Evolutionary conservation across 495 filamentous ascomycete genomes (phyloP).

Genomic region (Parathielavia hyrcaniae): DNA sequence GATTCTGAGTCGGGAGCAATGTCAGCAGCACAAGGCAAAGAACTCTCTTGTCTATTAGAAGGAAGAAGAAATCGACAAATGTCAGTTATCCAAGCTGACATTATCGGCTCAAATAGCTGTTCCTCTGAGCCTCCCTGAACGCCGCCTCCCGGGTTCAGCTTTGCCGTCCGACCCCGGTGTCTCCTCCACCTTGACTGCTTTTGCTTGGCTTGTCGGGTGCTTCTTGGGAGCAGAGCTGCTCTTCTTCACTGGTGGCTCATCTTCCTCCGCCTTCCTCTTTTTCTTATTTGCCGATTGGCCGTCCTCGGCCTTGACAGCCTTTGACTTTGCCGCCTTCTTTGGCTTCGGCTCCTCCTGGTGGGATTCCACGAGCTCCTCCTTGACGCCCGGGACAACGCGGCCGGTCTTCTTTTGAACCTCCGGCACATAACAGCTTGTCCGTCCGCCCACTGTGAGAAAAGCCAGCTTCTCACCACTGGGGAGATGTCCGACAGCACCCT

Average conservation of each 20-base stretch:
- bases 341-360: constrained; percentile 23
- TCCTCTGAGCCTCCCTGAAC: constrained; percentile 34
- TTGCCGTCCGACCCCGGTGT: constrained; percentile 6
- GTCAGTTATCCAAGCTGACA: not conserved
- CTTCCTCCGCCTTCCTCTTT: constrained; percentile 13
- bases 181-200: constrained; percentile 14
- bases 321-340: constrained; percentile 26
- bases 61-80: not conserved
- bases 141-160: constrained; percentile 26
- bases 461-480: constrained; percentile 80
- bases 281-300: constrained; percentile 12
- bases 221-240: constrained; percentile 12
- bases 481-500: constrained; percentile 56
- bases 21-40: too few species aligned
- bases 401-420: constrained; percentile 73
- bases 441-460: constrained; percentile 77
- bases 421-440: constrained; percentile 83
- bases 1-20: too few species aligned
- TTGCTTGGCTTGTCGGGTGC: not conserved
- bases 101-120: constrained; percentile 6
- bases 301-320: constrained; percentile 14
- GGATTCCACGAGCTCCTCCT: constrained; percentile 32
- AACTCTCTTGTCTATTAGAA: not conserved
- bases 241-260: constrained; percentile 29
- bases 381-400: constrained; percentile 29